Evolutionary conservation across 345 rosid genomes (phyloP).

Genomic region (Lumnitzera littorea): DNA sequence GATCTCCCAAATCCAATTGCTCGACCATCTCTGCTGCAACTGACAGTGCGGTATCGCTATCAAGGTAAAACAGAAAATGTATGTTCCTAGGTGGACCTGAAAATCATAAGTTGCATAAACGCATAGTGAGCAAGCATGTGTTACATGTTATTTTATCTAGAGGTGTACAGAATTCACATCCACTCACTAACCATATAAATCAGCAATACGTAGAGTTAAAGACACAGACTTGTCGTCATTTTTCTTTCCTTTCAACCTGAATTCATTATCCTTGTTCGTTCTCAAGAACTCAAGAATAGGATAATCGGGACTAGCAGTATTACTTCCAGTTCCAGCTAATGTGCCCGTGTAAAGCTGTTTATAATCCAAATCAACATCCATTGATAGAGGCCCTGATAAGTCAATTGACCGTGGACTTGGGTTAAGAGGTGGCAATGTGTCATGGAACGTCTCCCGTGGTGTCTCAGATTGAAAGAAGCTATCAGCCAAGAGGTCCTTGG

Average conservation of each 20-base stretch:
- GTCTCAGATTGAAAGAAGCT: conserved; percentile 36
- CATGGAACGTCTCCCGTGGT: conserved; percentile 27
- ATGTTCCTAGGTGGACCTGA: conserved; percentile 53
- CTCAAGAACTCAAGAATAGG: conserved; percentile 40
- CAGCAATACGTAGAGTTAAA: conserved; percentile 50
- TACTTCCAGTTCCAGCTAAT: conserved; percentile 25
- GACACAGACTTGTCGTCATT: conserved; percentile 42
- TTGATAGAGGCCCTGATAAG: conserved; percentile 30
- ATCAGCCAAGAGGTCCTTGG: conserved; percentile 54
- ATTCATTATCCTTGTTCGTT: conserved; percentile 32
- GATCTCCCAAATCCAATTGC: conserved; percentile 54
- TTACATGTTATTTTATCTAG: no score
- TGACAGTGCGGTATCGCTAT: conserved; percentile 58
- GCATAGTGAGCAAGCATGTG: no score
- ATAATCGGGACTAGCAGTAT: conserved; percentile 18
- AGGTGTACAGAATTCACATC: no score
- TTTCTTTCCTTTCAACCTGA: conserved; percentile 42
- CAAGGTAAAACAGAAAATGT: conserved; percentile 61
- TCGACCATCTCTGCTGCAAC: conserved; percentile 82
- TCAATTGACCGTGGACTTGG: conserved; percentile 21
- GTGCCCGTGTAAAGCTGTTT: conserved; percentile 39
- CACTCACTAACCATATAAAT: conserved; percentile 32
- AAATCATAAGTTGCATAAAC: not conserved
- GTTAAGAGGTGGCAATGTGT: conserved; percentile 18
- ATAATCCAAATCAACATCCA: conserved; percentile 52